Evolutionary conservation across 202 grass and related monocot species (phyloP), one percentile per base, ranked within the genome.

Genomic region (Sporobolus alterniflorus): DNA sequence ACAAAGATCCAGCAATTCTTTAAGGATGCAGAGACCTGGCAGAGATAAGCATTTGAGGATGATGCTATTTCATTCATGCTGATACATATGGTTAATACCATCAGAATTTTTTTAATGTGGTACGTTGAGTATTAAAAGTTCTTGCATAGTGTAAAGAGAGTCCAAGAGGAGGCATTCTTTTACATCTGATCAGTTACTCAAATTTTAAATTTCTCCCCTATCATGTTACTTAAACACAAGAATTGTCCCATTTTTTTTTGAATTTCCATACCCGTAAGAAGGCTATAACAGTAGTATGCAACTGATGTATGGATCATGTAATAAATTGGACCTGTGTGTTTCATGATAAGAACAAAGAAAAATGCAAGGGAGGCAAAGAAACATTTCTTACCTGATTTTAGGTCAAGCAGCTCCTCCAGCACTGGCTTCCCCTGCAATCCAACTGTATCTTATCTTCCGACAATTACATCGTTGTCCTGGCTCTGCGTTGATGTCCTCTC

Each of bases 1-100:
- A 93, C 75, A 93, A 81, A 81, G 95, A 98, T 64, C 90, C 95
- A 29, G 84, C 90, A 78, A 86, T 98, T 30, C 22, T 89, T 43
- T 98, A 86, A 81, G 24, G 0, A 52, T 18, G 16, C 42, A 57
- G 47, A 75, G 21, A 56, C n/a, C 9, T 4, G 30, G 9, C 34
- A 85, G 42, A 62, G 12, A 61, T 29, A 28, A 1, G 46, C 25
- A 30, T 28, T 29, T 30, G 52, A 8, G 22, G 52, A 61, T 17
- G 28, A 32, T 71, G 22, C 11, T 1, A 56, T 80, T 83, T 54
- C 64, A 31, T 68, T 61, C 17, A 30, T 77, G 41, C 51, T 29
- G 52, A 62, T 61, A 77, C 13, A 71, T 51, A 51, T 14, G 17
- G 18, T 20, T 51, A 51, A 51, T 51, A 21, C 49, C 49, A 51